Evolutionary conservation across 257 asterid species (phyloP).

Genomic region (Paulownia fortunei): DNA sequence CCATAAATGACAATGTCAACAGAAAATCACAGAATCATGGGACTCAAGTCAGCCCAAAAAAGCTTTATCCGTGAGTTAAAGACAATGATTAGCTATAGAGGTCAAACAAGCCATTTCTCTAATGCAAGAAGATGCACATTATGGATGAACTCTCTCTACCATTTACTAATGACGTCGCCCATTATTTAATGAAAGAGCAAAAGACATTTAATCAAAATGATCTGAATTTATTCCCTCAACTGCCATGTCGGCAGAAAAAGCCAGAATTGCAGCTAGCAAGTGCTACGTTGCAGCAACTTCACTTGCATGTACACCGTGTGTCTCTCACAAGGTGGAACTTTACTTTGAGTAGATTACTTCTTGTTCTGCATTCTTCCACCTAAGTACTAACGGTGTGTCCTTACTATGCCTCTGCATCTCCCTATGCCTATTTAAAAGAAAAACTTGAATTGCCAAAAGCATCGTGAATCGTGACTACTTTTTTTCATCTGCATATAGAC

Average conservation of each 20-base stretch:
- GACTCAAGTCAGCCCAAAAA: constrained; percentile 17
- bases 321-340: constrained; percentile 45
- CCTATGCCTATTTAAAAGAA: constrained; percentile 54
- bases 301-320: constrained; percentile 93
- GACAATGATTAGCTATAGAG: neutral
- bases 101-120: constrained; percentile 4
- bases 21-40: constrained; percentile 14
- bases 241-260: constrained; percentile 56
- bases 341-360: constrained; percentile 41
- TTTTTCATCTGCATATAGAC: constrained; percentile 36
- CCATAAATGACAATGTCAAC: neutral
- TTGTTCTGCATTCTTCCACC: constrained; percentile 47
- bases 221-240: constrained; percentile 45
- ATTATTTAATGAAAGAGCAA: constrained; percentile 17
- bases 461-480: constrained; percentile 27
- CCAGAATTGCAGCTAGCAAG: constrained; percentile 66
- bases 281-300: constrained; percentile 65
- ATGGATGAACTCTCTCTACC: constrained; percentile 25
- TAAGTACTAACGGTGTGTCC: constrained; percentile 36
- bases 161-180: constrained; percentile 24
- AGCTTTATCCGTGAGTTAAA: neutral
- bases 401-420: constrained; percentile 14
- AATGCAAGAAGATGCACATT: constrained; percentile 13
- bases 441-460: constrained; percentile 30
- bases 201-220: constrained; percentile 26